Base-by-base conservation (phyloP, 176 grass and related monocot genomes). In the Triticum urartu region DNA sequence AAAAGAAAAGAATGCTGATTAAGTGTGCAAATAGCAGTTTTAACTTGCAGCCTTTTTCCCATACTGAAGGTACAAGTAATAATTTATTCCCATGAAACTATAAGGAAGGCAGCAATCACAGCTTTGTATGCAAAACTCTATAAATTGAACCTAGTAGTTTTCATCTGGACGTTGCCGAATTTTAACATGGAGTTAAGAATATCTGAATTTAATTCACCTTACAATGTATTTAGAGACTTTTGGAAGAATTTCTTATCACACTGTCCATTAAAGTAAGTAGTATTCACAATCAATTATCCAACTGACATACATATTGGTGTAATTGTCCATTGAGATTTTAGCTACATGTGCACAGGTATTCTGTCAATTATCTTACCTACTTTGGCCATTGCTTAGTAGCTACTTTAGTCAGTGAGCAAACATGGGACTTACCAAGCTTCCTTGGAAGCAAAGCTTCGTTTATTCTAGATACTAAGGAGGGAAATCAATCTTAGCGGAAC, bases 201-300 rank as follows among this genome's bases (percentile, higher is more conserved):
- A 91, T 87, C 35, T 35, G 84, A 90, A 76, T 54, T 84, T 84
- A 83, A 68, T 43, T 52, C 50, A 72, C 0, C 11, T 77, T 81
- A 69, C 6, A 75, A 62, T 34, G 8, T 81, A 81, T 63, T 7
- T 32, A 85, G 81, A 88, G 15, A 91, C 70, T 80, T 64, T 2
- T 45, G 20, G 62, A 77, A 66, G 48, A 75, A 81, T 85, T 87
- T 74, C 9, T 4, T 77, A 22, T 77, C 50, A 42, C 1, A 14
- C 24, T 63, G 36, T 68, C 54, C 63, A 69, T 52, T 87, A 59
- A 70, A 85, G 38, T n/a, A 22, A 63, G 75, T 64, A 14, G 77
- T 72, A 61, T 85, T 71, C 67, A 85, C 40, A 12, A 50, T 76
- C 35, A 84, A 45, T 33, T 77, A 22, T 61, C 70, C 69, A 81